Base-by-base conservation (phyloP, 2,329 filamentous ascomycete genomes). In the Xylariaceae sp. region DNA sequence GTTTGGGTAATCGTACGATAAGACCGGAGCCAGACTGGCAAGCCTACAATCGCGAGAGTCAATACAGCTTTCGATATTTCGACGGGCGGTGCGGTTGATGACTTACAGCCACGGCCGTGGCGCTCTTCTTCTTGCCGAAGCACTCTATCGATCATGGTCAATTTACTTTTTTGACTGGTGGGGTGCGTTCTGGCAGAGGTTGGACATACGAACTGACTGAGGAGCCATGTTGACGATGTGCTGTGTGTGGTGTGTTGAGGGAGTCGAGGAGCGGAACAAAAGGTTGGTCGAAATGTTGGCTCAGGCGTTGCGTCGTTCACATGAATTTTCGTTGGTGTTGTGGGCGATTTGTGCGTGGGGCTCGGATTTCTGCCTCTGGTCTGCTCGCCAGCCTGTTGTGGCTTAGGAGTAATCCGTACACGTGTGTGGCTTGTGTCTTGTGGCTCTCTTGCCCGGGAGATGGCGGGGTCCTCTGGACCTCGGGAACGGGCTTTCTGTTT, bases 61-160 rank as follows among this genome's bases (percentile, higher is more conserved):
- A 52, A 47, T 19, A n/a, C 19, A 39, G 15, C 12, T 36, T 36
- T 12, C 12, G 33, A 15, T 36, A 36, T 12, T 36, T 36, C 5
- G 33, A 15, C 12, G 12, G 12, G 33, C 15, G 33, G 4, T 14
- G 33, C 15, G 12, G 12, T 4, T 12, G 33, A 36, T 4, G 33
- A 36, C 33, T 36, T 36, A 36, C 33, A 10, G 33, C 33, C 12
- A 36, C 33, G 10, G 85, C 86, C 61, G 86, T 89, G 68, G 90
- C 90, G 72, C 85, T 90, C 83, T 89, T 90, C 84, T 91, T 91
- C 87, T 96, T 96, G 86, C 91, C 91, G 88, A 97, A 96, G 88
- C 90, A 96, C 85, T 36, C 33, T 36, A 15, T 27, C 7, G 22
- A 27, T 27, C 7, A 27, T 27, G 22, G 22, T 27, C 22, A 27